Percentiles rank a stretch among this genome's conserved stretches.
These are phyloP conservation scores for Bolboschoenoplectus hybrid DNA, from an alignment of 202 grass and related monocot species.

Conservation along the genomic window DNA sequence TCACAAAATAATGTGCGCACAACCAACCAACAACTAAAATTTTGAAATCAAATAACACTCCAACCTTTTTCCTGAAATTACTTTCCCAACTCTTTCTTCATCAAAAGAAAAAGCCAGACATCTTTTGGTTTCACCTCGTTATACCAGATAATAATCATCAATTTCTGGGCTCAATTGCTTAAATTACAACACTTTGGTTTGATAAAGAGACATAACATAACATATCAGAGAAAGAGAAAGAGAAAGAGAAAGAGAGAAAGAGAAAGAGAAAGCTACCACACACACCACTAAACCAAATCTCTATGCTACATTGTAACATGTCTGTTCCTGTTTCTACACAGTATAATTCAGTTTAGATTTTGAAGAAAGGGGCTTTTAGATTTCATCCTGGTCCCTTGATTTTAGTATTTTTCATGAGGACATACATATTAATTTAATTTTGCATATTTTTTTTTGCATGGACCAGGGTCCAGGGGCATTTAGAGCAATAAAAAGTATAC, in stretches of 20 bases:
- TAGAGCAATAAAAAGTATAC: background rate
- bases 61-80: background rate
- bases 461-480: background rate
- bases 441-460: conserved; percentile 31
- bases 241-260: background rate
- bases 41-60: background rate
- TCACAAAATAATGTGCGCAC: background rate
- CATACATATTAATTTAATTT: background rate
- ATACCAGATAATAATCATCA: background rate
- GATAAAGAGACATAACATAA: background rate
- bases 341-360: conserved; percentile 30
- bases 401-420: background rate
- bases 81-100: background rate
- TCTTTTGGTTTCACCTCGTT: background rate
- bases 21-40: background rate
- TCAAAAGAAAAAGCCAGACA: conserved; percentile 11
- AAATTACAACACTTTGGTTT: background rate
- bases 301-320: background rate
- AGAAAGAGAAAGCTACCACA: background rate
- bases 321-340: background rate
- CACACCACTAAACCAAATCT: background rate
- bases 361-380: conserved; percentile 13
- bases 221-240: too few relatives aligned
- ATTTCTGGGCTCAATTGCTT: background rate
- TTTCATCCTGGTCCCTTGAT: conserved; percentile 22